Percentiles rank a stretch among this genome's conserved stretches.
These are phyloP conservation scores for Malassezia caprae DNA, from an alignment of 1,284 basidiomycete species.

Conservation along the genomic window DNA sequence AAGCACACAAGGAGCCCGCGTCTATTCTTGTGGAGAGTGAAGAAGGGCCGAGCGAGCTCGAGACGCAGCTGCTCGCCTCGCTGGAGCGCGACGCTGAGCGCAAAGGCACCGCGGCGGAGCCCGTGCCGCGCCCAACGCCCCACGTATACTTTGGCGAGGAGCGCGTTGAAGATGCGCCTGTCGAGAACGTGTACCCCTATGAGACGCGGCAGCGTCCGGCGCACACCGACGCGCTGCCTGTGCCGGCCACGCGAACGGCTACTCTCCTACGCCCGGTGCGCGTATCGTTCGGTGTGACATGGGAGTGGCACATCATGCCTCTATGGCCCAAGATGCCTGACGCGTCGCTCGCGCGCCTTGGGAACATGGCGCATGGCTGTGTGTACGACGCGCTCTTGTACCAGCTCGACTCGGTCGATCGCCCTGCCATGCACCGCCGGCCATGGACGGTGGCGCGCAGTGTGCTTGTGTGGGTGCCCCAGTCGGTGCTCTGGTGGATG, in stretches of 20 bases:
- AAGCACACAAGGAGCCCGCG: neutral
- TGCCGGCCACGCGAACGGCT: neutral
- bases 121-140: neutral
- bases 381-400: slow-evolving; percentile 2
- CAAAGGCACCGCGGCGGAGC: neutral
- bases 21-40: neutral
- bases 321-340: neutral
- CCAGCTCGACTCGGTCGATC: neutral
- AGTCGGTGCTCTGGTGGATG: neutral
- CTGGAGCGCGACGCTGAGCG: slow-evolving; percentile 4
- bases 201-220: slow-evolving; percentile 8
- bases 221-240: neutral
- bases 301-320: slow-evolving; percentile 5
- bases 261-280: neutral
- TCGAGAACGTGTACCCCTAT: neutral
- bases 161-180: neutral
- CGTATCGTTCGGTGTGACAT: neutral
- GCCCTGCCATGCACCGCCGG: neutral
- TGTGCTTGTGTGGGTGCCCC: neutral
- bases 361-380: neutral
- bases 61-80: slow-evolving; percentile 3
- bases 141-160: slow-evolving; percentile 16
- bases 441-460: neutral
- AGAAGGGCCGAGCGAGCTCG: neutral
- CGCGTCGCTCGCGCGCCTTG: neutral